phyloP scores from a whole-genome alignment of 352 stramenopile species.

The Pseudoperonospora humuli region DNA sequence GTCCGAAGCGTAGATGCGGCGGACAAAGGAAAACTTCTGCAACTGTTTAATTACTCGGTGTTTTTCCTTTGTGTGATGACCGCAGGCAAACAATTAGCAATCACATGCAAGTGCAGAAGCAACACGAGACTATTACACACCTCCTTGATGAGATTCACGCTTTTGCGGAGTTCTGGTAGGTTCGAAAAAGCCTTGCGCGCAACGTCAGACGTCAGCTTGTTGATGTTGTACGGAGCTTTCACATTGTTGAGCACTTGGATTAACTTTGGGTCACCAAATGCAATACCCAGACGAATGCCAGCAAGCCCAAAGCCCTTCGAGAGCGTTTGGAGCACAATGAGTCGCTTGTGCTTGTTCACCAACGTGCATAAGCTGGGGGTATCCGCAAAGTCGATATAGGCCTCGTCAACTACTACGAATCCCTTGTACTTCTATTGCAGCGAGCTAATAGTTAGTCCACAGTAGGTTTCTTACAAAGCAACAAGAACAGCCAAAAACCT shows the following conservation, averaged over 20 bases:
- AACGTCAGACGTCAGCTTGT: constrained; percentile 91
- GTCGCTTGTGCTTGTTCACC: constrained; percentile 88
- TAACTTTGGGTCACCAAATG: constrained; percentile 87
- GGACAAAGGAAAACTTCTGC: constrained; percentile 88
- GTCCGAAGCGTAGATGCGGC: constrained; percentile 91
- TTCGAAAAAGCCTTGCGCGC: constrained; percentile 60
- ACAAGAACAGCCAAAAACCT: constrained; percentile 26
- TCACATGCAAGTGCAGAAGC: not conserved
- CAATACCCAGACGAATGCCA: constrained; percentile 89
- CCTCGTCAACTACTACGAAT: constrained; percentile 98
- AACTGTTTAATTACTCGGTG: constrained; percentile 73
- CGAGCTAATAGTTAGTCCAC: not conserved
- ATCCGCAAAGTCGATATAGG: constrained; percentile 95
- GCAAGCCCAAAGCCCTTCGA: constrained; percentile 98
- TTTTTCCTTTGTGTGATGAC: constrained; percentile 51
- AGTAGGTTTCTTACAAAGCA: not conserved
- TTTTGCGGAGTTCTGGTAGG: constrained; percentile 41
- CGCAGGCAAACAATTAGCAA: not conserved
- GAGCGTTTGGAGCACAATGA: constrained; percentile 97
- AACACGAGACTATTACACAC: constrained; percentile 9
- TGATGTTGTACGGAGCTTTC: constrained; percentile 99
- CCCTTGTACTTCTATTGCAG: constrained; percentile 66
- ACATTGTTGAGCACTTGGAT: constrained; percentile 99
- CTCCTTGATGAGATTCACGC: constrained; percentile 66
- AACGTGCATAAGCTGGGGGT: constrained; percentile 74